Conservation (phyloP, 176 grass and related monocot species). For the Hsuehochloa calcarea region DNA sequence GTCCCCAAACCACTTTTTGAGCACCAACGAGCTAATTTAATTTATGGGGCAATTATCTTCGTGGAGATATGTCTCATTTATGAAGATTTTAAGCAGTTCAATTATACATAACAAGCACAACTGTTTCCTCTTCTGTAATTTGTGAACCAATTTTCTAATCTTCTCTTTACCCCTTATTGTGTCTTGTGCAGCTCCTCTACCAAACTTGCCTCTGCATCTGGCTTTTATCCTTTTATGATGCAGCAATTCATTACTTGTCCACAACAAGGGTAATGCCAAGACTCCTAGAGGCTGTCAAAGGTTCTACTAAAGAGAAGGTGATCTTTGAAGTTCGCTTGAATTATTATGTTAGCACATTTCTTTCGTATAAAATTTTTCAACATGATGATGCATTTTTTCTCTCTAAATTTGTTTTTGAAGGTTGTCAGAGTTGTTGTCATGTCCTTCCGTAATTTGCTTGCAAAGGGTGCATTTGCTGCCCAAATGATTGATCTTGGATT, state of each 20-base stretch:
- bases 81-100: neutral
- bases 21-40: neutral
- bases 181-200: conserved; percentile 81
- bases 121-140: neutral
- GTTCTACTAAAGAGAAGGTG: conserved; percentile 98
- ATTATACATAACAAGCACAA: neutral
- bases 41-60: neutral
- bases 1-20: neutral
- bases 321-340: neutral
- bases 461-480: conserved; percentile 78
- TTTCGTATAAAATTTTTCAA: conserved; percentile 1
- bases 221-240: conserved; percentile 93
- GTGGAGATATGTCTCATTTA: conserved; percentile 7
- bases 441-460: conserved; percentile 79
- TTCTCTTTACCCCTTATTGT: conserved; percentile 28
- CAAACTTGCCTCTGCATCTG: conserved; percentile 97
- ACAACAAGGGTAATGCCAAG: conserved; percentile 88
- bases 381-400: conserved; percentile 29
- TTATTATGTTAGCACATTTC: conserved; percentile 11
- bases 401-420: conserved; percentile 35
- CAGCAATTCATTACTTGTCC: conserved; percentile 82
- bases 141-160: conserved; percentile 12
- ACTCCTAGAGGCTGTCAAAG: conserved; percentile 91
- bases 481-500: conserved; percentile 99
- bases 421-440: conserved; percentile 89